Base-by-base conservation (phyloP, 2,329 filamentous ascomycete genomes). In the Alternaria sp. region DNA sequence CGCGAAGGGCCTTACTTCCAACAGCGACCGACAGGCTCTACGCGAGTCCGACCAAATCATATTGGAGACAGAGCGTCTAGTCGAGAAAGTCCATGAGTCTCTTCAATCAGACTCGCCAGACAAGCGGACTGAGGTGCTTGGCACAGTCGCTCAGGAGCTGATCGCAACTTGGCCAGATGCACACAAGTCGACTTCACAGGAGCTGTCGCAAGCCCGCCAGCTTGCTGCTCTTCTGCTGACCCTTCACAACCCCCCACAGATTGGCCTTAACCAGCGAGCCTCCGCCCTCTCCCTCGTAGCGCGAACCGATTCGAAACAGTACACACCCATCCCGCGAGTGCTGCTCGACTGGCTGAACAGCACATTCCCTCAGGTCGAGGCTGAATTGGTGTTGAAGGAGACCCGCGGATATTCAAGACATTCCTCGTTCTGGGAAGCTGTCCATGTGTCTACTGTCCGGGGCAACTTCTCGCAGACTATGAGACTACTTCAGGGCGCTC, bases 341-440 rank as follows among this genome's bases (percentile, higher is more conserved):
- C 83, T 98, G 14, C 89, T 97, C 65, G 87, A 92, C 71, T 98
- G 95, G 95, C 84, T 97, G 67, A 87, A 92, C 58, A 84, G 85
- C 15, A 87, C 92, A 73, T 93, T 97, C 75, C 89, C 92, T 66
- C 33, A 37, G 86, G 90, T 25, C 55, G 91, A 94, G 72, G 83
- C 92, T 23, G 84, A 88, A 41, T 84, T 89, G 5, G 86, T 97
- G 23, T 82, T 87, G 65, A 84, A 85, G 26, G 82, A 89, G 70
- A 85, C 85, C 49, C 92, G 92, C 1, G 92, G 92, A 63, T 92
- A 94, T 21, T 91, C 93, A 2, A 88, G 89, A 46, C 92, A 96
- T 73, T 83, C 86, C 25, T 84, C 91, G 37, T 98, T 93, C 80
- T 98, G 95, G 95, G 92, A 94, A 75, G 89, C 89, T 2, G 83